phyloP scores from a whole-genome alignment of 345 rosid species.

The Ailanthus altissimus region DNA sequence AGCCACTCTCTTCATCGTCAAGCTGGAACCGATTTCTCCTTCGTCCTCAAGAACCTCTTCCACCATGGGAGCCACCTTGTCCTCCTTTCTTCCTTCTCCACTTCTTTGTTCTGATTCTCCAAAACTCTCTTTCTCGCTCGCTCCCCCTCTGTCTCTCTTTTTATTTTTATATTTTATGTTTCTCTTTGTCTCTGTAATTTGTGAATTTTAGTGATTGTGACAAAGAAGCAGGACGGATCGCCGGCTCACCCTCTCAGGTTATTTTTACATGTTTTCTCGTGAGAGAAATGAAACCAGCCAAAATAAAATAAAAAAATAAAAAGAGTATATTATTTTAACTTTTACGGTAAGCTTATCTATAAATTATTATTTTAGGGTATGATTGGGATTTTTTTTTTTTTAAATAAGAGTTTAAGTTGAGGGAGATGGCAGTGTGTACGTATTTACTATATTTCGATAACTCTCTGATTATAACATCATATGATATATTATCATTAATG shows the following conservation, averaged over 20 bases:
- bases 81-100: slow-evolving; percentile 40
- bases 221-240: too few species aligned
- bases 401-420: too few species aligned
- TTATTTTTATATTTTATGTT: too few species aligned
- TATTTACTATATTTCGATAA: too few species aligned
- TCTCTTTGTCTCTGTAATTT: neutral
- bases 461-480: too few species aligned
- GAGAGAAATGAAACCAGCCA: neutral
- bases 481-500: too few species aligned
- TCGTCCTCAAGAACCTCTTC: slow-evolving; percentile 41
- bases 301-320: neutral
- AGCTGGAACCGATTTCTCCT: slow-evolving; percentile 51
- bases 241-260: slow-evolving; percentile 7
- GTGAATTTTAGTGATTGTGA: slow-evolving; percentile 29
- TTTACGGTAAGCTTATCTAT: too few species aligned
- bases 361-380: too few species aligned
- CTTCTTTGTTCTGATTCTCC: slow-evolving; percentile 33
- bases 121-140: slow-evolving; percentile 30
- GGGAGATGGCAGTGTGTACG: too few species aligned
- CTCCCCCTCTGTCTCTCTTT: neutral
- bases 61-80: slow-evolving; percentile 24
- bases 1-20: slow-evolving; percentile 80
- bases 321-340: too few species aligned
- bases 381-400: too few species aligned
- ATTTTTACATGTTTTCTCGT: neutral